Conservation (phyloP, 805 yeast species). For the Tetrapisispora namnaoensis region DNA sequence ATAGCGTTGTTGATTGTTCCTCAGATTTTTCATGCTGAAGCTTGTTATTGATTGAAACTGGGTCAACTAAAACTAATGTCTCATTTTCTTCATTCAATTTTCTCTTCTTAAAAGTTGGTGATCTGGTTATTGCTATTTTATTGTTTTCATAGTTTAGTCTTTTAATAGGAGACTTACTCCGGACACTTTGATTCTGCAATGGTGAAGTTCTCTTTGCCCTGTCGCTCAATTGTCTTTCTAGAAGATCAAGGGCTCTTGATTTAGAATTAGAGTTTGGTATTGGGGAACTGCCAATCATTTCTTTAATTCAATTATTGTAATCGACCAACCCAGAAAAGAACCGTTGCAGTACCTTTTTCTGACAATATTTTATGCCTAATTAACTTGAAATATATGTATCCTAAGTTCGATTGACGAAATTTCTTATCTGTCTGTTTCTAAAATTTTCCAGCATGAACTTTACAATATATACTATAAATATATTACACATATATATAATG, state of each 20-base stretch:
- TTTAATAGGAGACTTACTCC: conserved; percentile 3
- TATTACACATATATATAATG: no score
- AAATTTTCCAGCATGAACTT: no score
- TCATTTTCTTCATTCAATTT: conserved; percentile 4
- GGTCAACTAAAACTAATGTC: neutral
- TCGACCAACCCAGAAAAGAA: no score
- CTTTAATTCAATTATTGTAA: neutral
- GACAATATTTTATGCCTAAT: neutral
- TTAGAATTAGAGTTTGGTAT: neutral
- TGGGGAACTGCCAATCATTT: neutral
- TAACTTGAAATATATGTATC: no score
- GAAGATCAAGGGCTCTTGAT: conserved; percentile 16
- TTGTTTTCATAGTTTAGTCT: conserved; percentile 5
- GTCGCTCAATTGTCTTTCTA: conserved; percentile 20
- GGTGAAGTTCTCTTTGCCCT: conserved; percentile 5
- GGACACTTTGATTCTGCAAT: neutral
- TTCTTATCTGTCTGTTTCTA: no score
- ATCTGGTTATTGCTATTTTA: conserved; percentile 2
- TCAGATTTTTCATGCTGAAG: neutral
- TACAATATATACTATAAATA: no score
- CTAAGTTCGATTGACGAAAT: no score
- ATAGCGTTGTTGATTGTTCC: no score
- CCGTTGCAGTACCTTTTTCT: no score
- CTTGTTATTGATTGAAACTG: neutral
- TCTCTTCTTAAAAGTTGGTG: conserved; percentile 20